A percentile compares a stretch with the other conserved stretches of the same genome.
Evolutionary conservation across 164 flowering plant genomes (phyloP).

Genomic region (Platanus orientalis): DNA sequence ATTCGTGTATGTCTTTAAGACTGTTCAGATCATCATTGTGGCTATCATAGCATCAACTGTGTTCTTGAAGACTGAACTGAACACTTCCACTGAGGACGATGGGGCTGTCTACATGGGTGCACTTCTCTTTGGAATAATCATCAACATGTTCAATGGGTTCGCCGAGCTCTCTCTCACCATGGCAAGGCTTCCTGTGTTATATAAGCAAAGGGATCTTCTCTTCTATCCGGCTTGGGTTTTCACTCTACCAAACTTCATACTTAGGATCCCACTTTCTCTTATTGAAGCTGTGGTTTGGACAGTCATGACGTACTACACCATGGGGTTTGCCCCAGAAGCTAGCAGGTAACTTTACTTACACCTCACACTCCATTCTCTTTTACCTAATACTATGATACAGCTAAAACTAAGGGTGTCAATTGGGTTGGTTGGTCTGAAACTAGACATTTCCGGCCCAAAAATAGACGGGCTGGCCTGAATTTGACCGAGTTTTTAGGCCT

Average conservation of each 20-base stretch:
- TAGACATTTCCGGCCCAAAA: too few relatives aligned
- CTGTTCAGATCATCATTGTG: conserved; percentile 61
- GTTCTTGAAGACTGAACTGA: conserved; percentile 55
- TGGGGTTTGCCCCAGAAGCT: conserved; percentile 92
- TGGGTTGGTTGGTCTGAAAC: too few relatives aligned
- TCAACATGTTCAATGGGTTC: conserved; percentile 89
- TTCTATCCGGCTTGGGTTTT: conserved; percentile 90
- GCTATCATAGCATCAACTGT: conserved; percentile 64
- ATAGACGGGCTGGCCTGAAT: too few relatives aligned
- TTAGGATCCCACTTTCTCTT: conserved; percentile 65
- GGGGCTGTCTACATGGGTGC: conserved; percentile 72
- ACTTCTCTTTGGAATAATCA: conserved; percentile 54
- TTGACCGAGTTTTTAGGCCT: too few relatives aligned
- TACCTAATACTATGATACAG: too few relatives aligned
- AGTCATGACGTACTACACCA: conserved; percentile 59
- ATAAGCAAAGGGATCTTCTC: conserved; percentile 86
- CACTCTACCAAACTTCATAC: conserved; percentile 70
- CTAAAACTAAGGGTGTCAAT: too few relatives aligned
- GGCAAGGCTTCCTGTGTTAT: conserved; percentile 84
- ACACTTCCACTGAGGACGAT: conserved; percentile 49
- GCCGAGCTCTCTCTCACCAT: conserved; percentile 75
- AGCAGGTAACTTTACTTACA: conserved; percentile 77
- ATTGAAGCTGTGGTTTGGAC: conserved; percentile 73
- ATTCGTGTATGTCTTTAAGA: conserved; percentile 80
- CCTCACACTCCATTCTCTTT: too few relatives aligned